Base-by-base conservation (phyloP, 352 stramenopile genomes). In the Thalassiosira livingstoniorum region DNA sequence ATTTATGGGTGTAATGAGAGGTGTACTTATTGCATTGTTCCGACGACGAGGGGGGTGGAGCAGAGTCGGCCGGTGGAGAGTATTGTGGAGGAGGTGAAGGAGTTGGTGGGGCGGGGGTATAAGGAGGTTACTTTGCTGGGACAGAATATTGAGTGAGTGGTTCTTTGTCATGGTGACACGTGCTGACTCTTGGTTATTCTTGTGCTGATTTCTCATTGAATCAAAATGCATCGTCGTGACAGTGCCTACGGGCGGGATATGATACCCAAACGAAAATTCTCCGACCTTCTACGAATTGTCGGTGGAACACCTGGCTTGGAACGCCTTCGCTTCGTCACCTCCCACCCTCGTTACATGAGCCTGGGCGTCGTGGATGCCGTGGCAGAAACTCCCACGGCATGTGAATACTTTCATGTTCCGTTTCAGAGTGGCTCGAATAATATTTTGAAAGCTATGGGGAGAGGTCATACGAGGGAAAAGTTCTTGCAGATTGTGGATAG, bases 1-100 rank as follows among this genome's bases (percentile, higher is more conserved):
- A 95, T 95, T 75, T 95, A 95, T 78, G 93, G 94, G 27, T 97
- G 94, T 78, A 97, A 97, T 82, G 94, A 97, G 80, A 86, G 93
- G 66, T 97, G 94, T 83, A 94, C 93, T 10, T 96, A 96, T 85
- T 97, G 94, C 70, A 95, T 97, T 62, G 94, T 97, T 13, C 94
- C 94, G 3, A 94, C 90, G 15, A 96, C 93, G 27, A 80, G 94
- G 47, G 94, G 94, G 47, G 91, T 95, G 0, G 91, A 96, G 78
- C 91, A 95, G 73, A 92, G 82, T 57, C 85, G 92, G 21, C 84
- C 90, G 5, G 60, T 90, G 4, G 85, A 95, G 67, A 91, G 81
- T 73, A 95, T 95, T 80, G 78, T 94, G 34, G 80, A 90, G 42
- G 94, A 95, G 85, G 89, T 93, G 13, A 75, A 85, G 67, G 80